Percentiles rank a stretch among this genome's conserved stretches.
phyloP scores from a whole-genome alignment of 371 early-diverging fungal species.

The Capniomyces stellatus region DNA sequence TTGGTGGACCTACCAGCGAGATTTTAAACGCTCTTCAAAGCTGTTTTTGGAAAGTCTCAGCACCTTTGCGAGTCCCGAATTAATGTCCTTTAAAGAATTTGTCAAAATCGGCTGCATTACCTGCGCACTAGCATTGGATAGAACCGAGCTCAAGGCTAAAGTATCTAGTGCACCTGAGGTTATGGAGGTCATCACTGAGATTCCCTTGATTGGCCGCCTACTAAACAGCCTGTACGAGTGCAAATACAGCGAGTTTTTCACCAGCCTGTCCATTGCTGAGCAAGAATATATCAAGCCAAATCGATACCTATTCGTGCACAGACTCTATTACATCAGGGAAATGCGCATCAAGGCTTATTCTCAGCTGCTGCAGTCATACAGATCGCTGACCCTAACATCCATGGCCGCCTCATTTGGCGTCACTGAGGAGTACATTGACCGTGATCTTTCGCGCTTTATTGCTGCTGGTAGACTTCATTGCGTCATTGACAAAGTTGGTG shows the following conservation, averaged over 20 bases:
- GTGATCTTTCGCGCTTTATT: conserved; percentile 91
- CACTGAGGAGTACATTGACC: conserved; percentile 82
- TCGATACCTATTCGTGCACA: conserved; percentile 61
- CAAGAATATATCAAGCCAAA: conserved; percentile 38
- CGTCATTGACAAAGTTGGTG: conserved; percentile 97
- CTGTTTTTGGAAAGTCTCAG: conserved; percentile 87
- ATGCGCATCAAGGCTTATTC: conserved; percentile 96
- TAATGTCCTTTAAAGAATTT: conserved; percentile 94
- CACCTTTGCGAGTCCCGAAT: conserved; percentile 94
- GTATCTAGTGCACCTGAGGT: conserved; percentile 94
- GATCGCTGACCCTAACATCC: conserved; percentile 80
- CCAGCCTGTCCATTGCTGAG: conserved; percentile 45
- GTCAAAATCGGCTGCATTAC: conserved; percentile 87
- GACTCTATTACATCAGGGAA: conserved; percentile 83
- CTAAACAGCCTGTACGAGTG: conserved; percentile 82
- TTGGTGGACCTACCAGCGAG: conserved; percentile 78
- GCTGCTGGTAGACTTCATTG: conserved; percentile 93
- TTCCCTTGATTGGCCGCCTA: conserved; percentile 59
- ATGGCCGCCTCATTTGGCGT: conserved; percentile 98
- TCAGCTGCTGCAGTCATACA: conserved; percentile 94
- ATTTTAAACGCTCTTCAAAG: conserved; percentile 83
- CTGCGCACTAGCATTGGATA: conserved; percentile 69
- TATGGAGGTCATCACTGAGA: conserved; percentile 81
- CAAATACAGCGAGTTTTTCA: conserved; percentile 86
- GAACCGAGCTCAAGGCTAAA: conserved; percentile 88